Base-by-base conservation (phyloP, 2,329 filamentous ascomycete species). In the Daldinia sp. region DNA sequence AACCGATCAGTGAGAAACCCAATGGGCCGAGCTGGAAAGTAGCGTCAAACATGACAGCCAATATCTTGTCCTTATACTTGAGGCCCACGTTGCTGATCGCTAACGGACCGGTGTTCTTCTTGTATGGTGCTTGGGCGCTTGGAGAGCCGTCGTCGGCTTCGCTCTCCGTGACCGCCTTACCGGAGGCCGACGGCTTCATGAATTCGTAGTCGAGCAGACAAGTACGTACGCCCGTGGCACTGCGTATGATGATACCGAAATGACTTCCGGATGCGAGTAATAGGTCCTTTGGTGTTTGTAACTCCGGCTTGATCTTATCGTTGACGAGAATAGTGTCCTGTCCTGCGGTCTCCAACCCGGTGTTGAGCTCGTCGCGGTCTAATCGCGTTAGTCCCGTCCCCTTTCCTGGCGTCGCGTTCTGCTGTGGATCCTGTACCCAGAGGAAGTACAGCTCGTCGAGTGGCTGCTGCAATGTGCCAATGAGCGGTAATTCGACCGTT, bases 11-110 rank as follows among this genome's bases (percentile, higher is more conserved):
- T 0, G 73, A 61, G 42, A 83, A 76, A 0, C 67, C 76, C 1
- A 83, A 37, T 3, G 81, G 81, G 0, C 81, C 81, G 3, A 83
- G 65, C 6, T 73, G 60, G 44, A 83, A 72, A 0, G 75, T 77
- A 1, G 79, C 81, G 30, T 80, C 75, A 12, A 83, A 73, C 6
- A 71, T 68, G 28, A 83, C 63, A 2, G 18, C 57, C 0, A 82
- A 71, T 2, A 12, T 65, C 7, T 76, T 70, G 44, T 76, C 65
- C 15, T 72, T 71, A 68, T 79, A 82, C 57, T 79, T 75, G 54
- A 83, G 72, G 0, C 77, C 76, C 18, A 83, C 70, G 48, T 79
- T 80, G 54, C 68, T 73, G 56, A 83, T 78, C 0, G 75, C 72
- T 0, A 83, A 28, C 13, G 44, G 44, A 4, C 44, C 44, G 9